These are phyloP conservation scores for Lunasporangiospora selenospora DNA, from an alignment of 192 early-diverging fungal species.

Conservation along the genomic window DNA sequence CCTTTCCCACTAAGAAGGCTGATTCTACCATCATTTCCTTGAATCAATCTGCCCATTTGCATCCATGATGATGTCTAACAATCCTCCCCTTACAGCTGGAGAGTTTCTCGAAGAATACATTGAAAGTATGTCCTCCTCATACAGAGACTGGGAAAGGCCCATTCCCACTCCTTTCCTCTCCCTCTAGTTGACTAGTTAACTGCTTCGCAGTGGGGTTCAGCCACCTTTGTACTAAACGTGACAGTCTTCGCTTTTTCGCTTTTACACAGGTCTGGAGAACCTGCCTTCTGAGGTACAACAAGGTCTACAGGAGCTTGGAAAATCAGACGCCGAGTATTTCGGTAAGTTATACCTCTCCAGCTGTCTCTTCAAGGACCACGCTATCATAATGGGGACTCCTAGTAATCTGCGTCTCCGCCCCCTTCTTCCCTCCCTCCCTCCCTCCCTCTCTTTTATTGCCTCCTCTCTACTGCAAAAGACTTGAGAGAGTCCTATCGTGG, in stretches of 20 bases:
- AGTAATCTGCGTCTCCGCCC: not conserved
- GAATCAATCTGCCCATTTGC: too few species aligned
- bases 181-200: too few species aligned
- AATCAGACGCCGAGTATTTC: conserved; percentile 57
- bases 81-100: conserved; percentile 45
- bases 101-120: conserved; percentile 63
- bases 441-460: not conserved
- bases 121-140: conserved; percentile 58
- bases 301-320: conserved; percentile 57
- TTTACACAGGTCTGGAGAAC: conserved; percentile 53
- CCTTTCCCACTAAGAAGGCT: too few species aligned
- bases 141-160: too few species aligned
- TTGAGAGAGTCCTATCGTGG: conserved; percentile 46
- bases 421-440: not conserved
- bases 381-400: not conserved
- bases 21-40: too few species aligned
- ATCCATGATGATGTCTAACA: conserved; percentile 29
- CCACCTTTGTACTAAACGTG: not conserved
- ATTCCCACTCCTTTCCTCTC: too few species aligned
- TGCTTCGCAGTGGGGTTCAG: too few species aligned
- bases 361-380: conserved; percentile 1
- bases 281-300: conserved; percentile 61
- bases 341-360: conserved; percentile 21
- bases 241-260: conserved; percentile 7
- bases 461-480: conserved; percentile 13